These are phyloP conservation scores for Candida incommunis DNA, from an alignment of 805 yeast species.

Conservation along the genomic window DNA sequence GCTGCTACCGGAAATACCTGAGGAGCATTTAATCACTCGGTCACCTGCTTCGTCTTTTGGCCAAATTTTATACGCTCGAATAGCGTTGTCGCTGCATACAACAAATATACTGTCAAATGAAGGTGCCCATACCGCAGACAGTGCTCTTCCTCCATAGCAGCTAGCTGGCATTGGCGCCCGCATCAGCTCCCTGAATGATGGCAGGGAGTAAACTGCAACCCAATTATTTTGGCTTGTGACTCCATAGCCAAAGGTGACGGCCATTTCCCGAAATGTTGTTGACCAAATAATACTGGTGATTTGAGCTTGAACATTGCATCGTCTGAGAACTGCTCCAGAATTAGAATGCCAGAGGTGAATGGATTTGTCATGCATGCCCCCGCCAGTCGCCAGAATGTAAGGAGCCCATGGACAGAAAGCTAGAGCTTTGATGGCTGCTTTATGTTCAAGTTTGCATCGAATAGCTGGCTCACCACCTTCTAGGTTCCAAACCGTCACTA, in stretches of 20 bases:
- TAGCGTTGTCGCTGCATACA: background rate
- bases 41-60: background rate
- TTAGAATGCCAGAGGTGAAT: slow-evolving; percentile 71
- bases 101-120: background rate
- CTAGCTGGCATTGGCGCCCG: background rate
- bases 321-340: background rate
- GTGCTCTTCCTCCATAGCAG: background rate
- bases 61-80: background rate
- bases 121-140: background rate
- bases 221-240: background rate
- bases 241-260: background rate
- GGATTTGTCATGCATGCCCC: slow-evolving; percentile 63
- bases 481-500: slow-evolving; percentile 71
- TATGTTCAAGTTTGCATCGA: slow-evolving; percentile 51
- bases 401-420: slow-evolving; percentile 65
- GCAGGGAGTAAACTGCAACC: background rate
- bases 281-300: background rate
- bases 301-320: background rate
- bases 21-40: background rate
- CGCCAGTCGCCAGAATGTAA: slow-evolving; percentile 65
- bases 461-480: slow-evolving; percentile 35
- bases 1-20: background rate
- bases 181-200: background rate
- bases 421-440: slow-evolving; percentile 71
- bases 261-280: background rate